Percentiles rank a stretch among this genome's conserved stretches.
phyloP scores from a whole-genome alignment of 805 yeast genomes.

The Yamadazyma tumulicola region DNA sequence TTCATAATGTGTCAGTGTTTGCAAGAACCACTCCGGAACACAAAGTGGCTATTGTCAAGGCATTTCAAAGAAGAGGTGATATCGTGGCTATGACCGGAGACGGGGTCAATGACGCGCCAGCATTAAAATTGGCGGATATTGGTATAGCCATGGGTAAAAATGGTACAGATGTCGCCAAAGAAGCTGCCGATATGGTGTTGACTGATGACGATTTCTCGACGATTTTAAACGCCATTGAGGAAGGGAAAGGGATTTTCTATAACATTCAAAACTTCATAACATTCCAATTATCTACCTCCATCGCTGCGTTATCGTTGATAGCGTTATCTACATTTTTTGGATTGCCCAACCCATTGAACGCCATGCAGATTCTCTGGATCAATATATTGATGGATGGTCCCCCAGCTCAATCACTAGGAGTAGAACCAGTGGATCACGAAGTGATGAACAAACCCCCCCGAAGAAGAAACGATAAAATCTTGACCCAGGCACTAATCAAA shows the following conservation, averaged over 20 bases:
- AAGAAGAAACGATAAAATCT: slow-evolving; percentile 76
- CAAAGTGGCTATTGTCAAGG: slow-evolving; percentile 84
- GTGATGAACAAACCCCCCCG: slow-evolving; percentile 98
- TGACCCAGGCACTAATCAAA: slow-evolving; percentile 64
- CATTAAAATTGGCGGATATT: slow-evolving; percentile 89
- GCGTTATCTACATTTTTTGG: slow-evolving; percentile 85
- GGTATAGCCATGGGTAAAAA: slow-evolving; percentile 92
- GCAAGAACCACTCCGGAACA: slow-evolving; percentile 96
- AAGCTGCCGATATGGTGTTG: slow-evolving; percentile 96
- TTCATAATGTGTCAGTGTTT: slow-evolving; percentile 80
- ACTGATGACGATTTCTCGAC: slow-evolving; percentile 97
- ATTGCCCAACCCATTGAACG: slow-evolving; percentile 90
- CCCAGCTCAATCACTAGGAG: slow-evolving; percentile 96
- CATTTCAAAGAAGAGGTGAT: slow-evolving; percentile 86
- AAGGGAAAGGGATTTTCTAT: slow-evolving; percentile 95
- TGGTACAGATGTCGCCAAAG: slow-evolving; percentile 98
- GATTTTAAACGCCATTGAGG: slow-evolving; percentile 88
- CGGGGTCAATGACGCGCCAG: slow-evolving; percentile 99
- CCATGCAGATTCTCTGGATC: slow-evolving; percentile 98
- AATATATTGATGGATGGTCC: slow-evolving; percentile 99
- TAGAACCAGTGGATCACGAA: slow-evolving; percentile 94
- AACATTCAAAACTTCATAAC: slow-evolving; percentile 94
- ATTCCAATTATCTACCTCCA: slow-evolving; percentile 92
- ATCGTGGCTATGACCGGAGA: slow-evolving; percentile 99
- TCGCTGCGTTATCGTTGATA: slow-evolving; percentile 88